A percentile compares a stretch with the other conserved stretches of the same genome.
Evolutionary conservation across 208 protist genomes (phyloP).

Genomic region (Porcisia hertigi): DNA sequence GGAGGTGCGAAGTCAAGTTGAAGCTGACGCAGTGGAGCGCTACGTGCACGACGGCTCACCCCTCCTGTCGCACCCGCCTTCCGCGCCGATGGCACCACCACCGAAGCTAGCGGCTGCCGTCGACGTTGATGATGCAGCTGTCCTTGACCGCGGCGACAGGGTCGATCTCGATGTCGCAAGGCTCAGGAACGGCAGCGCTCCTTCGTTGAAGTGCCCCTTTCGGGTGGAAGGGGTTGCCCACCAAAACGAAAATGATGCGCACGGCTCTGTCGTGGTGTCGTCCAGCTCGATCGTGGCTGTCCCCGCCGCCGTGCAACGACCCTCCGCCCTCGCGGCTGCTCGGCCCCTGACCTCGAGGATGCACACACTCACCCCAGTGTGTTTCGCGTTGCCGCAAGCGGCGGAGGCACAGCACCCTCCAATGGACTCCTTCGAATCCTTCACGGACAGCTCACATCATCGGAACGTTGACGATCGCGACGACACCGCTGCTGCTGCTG

Average conservation of each 20-base stretch:
- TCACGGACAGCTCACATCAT: background rate
- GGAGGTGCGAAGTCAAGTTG: background rate
- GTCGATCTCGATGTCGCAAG: background rate
- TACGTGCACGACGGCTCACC: background rate
- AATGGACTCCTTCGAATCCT: slow-evolving; percentile 9
- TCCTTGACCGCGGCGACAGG: background rate
- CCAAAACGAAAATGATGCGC: background rate
- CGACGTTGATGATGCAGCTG: background rate
- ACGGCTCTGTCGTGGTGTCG: background rate
- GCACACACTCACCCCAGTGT: background rate
- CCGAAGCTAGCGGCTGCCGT: background rate
- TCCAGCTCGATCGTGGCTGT: background rate
- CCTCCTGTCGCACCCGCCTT: background rate
- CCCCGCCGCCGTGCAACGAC: background rate
- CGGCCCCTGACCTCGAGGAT: background rate
- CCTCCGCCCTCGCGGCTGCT: background rate
- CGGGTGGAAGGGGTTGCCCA: background rate
- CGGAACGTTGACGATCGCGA: background rate
- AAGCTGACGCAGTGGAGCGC: background rate
- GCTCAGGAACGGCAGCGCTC: slow-evolving; percentile 1
- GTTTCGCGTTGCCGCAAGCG: background rate
- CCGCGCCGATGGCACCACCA: background rate
- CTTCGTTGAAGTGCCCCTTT: background rate
- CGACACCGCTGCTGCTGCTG: background rate
- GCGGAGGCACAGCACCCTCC: slow-evolving; percentile 1